A percentile compares a stretch with the other conserved stretches of the same genome.
phyloP scores from a whole-genome alignment of 306 rosid genomes.

The Datisca glomerata region DNA sequence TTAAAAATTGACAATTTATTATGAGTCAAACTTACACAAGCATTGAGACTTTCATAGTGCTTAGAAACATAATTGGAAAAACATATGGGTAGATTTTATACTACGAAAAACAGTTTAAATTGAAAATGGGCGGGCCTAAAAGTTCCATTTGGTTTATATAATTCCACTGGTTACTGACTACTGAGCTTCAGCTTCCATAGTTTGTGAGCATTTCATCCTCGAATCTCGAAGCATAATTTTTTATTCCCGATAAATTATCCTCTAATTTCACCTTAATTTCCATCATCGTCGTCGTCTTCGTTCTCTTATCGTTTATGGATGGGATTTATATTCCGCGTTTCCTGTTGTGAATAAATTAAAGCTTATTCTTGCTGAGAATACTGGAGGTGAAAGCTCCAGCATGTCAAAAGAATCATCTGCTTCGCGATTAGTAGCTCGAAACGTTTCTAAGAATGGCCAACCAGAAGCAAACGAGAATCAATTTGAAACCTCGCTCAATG shows the following conservation, averaged over 20 bases:
- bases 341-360: not conserved
- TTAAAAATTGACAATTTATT: too few relatives aligned
- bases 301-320: too few relatives aligned
- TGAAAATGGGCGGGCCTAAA: constrained; percentile 36
- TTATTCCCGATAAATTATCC: too few relatives aligned
- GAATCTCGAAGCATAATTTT: constrained; percentile 7
- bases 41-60: too few relatives aligned
- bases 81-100: too few relatives aligned
- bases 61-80: too few relatives aligned
- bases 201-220: constrained; percentile 1
- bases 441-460: constrained; percentile 11
- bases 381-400: not conserved
- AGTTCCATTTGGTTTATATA: not conserved
- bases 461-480: constrained; percentile 54
- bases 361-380: not conserved
- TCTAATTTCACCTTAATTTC: too few relatives aligned
- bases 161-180: not conserved
- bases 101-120: constrained; percentile 14
- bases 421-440: constrained; percentile 12
- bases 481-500: constrained; percentile 29
- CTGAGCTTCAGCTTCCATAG: constrained; percentile 2
- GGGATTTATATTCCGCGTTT: not conserved
- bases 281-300: too few relatives aligned
- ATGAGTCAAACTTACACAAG: too few relatives aligned
- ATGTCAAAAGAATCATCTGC: constrained; percentile 29